Percentiles rank a stretch among this genome's conserved stretches.
phyloP scores from a whole-genome alignment of 2,329 filamentous ascomycete genomes.

The Fusarium heterosporum region DNA sequence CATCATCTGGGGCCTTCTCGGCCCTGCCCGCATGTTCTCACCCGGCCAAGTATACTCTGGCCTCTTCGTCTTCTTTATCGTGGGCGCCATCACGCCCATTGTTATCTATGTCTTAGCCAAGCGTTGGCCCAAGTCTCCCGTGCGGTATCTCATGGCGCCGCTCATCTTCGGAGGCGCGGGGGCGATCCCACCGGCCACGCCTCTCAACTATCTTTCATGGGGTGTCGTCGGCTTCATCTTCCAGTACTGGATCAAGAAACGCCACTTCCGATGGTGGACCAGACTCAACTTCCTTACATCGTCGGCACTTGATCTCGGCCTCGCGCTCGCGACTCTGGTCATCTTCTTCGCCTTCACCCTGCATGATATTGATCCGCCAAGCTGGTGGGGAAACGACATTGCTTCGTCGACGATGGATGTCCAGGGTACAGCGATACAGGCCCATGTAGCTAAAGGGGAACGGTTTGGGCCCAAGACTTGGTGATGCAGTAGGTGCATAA shows the following conservation, averaged over 20 bases:
- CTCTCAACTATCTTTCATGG: constrained; percentile 81
- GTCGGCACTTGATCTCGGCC: constrained; percentile 75
- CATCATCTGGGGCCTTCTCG: constrained; percentile 76
- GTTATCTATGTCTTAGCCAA: constrained; percentile 62
- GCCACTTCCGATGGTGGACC: constrained; percentile 77
- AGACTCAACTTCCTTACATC: constrained; percentile 79
- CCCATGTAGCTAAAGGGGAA: constrained; percentile 62
- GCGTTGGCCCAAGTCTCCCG: constrained; percentile 63
- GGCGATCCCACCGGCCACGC: constrained; percentile 73
- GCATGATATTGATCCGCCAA: constrained; percentile 69
- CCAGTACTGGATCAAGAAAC: constrained; percentile 74
- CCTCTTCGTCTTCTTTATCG: constrained; percentile 69
- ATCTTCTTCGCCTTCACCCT: constrained; percentile 78
- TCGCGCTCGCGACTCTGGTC: constrained; percentile 74
- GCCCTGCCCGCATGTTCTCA: constrained; percentile 72
- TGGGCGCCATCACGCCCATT: constrained; percentile 66
- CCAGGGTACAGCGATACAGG: constrained; percentile 68
- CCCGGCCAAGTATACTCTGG: constrained; percentile 70
- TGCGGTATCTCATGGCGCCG: constrained; percentile 68
- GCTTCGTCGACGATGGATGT: constrained; percentile 72
- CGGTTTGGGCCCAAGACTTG: constrained; percentile 71
- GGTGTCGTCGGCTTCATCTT: constrained; percentile 77
- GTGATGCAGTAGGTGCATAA: constrained; percentile 49
- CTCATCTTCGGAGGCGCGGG: constrained; percentile 72
- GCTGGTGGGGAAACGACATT: constrained; percentile 76